Base-by-base conservation (phyloP, 345 rosid genomes). In the Citrus australasica region DNA sequence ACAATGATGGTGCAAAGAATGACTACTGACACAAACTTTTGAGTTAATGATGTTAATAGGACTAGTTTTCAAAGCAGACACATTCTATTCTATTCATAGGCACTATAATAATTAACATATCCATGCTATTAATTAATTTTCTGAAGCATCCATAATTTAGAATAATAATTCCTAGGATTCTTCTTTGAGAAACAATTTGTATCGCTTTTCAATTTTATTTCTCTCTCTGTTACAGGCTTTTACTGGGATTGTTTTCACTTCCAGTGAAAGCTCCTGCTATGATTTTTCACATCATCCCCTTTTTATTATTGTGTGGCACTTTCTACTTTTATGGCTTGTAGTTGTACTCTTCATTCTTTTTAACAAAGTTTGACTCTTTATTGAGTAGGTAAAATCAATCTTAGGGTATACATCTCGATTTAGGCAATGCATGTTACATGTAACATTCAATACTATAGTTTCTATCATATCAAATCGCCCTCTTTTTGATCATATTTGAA, bases 11-110 rank as follows among this genome's bases (percentile, higher is more conserved):
- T 53, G 67, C 55, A 66, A 32, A 55, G 48, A 48, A 61, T 67
- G 79, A 35, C 76, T 33, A 51, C 73, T 79, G 83, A 42, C 83
- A 59, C 46, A 51, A 66, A 66, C 62, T 79, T 77, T 30, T 69
- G 71, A 61, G 55, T 76, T 68, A 46, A 30, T 84, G 81, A 82
- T 82, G 77, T 65, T 82, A 79, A 81, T 80, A 73, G 76, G 69
- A 67, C 63, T 69, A 38, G 9, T 35, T 78, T 70, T 61, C 67
- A 55, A 72, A 19, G 42, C 30, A 30, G 67, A 28, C 32, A 63
- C 67, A 16, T 32, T 32, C 68, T 32, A 2, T 48, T 51, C 56
- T 17, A 53, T 53, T 55, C 22, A 19, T 62, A 55, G 63, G n/a
- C 14, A 9, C 40, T 35, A 7, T 21, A 35, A 16, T 64, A 28